Conservation (phyloP, 2,329 filamentous ascomycete genomes). For the Aaosphaeria pasadenensis region DNA sequence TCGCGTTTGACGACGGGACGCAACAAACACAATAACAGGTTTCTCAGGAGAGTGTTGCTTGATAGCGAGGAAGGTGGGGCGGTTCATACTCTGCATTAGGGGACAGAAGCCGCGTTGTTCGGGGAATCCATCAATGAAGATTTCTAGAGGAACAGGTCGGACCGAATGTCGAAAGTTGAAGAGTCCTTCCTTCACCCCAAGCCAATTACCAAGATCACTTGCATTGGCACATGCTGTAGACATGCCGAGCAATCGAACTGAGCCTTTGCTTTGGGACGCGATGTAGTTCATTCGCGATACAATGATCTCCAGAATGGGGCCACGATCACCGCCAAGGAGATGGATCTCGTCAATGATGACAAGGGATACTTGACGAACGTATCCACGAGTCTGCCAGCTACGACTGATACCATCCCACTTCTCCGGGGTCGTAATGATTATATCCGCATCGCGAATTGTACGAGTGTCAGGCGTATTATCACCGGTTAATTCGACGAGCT, state of each 20-base stretch:
- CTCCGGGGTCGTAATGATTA: conserved; percentile 98
- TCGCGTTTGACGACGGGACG: conserved; percentile 89
- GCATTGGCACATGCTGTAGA: conserved; percentile 98
- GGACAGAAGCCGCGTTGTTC: conserved; percentile 94
- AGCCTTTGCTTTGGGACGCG: conserved; percentile 84
- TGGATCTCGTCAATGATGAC: conserved; percentile 99
- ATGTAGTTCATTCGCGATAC: conserved; percentile 96
- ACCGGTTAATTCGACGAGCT: conserved; percentile 91
- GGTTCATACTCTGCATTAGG: conserved; percentile 98
- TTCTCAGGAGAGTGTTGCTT: conserved; percentile 96
- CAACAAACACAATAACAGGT: conserved; percentile 97
- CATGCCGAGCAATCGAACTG: conserved; percentile 94
- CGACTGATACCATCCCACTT: conserved; percentile 99
- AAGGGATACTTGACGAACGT: conserved; percentile 89
- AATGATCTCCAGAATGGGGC: conserved; percentile 97
- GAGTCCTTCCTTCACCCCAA: conserved; percentile 89
- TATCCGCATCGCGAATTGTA: conserved; percentile 92
- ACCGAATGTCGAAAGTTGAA: conserved; percentile 99
- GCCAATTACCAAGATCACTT: conserved; percentile 89
- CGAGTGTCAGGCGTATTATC: conserved; percentile 97
- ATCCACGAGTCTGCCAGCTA: conserved; percentile 97
- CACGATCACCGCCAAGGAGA: conserved; percentile 90
- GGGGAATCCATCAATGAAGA: conserved; percentile 96
- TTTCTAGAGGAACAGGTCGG: conserved; percentile 89
- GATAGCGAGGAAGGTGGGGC: conserved; percentile 92